Evolutionary conservation across 768 basidiomycete species (phyloP), one percentile per base, ranked within the genome.

Genomic region (Pleurotus ostreatus): DNA sequence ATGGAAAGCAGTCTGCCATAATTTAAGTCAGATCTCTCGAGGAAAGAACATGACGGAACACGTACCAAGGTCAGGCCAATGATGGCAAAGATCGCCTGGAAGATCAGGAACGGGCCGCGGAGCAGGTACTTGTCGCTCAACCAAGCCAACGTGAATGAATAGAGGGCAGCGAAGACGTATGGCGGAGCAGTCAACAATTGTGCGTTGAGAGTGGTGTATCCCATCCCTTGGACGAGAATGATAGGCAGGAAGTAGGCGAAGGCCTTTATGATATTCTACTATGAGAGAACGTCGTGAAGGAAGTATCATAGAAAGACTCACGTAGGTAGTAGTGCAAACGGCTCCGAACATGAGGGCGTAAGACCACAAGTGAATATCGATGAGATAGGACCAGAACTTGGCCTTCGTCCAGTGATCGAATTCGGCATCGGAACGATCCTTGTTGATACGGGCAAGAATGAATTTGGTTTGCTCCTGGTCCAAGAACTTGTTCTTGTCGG

Each of bases 371-470:
- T 67, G 66, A 64, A 71, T 72, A 58, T 77, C 74, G 22, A 63
- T 55, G 9, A 76, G 58, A 56, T 74, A 71, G 46, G 65, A 63
- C 45, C 69, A 13, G 22, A 76, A 56, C 55, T 73, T 74, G 12
- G 47, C 23, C 30, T 46, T 26, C 1, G 67, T 72, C 53, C 74
- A 64, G 18, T 68, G 37, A 58, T 75, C 73, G 0, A 72, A 68
- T 23, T 74, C 51, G 47, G 73, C 66, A 58, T 76, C 74, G 4
- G 71, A 70, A 44, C 73, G 65, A 61, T 75, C 74, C n/a, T 63
- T 64, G 59, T 72, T 66, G 23, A 74, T 66, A 13, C 75, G 70
- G 47, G 63, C 64, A 22, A 75, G 56, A 43, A 73, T 52, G 55
- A 37, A 53, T 12, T 37, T 23, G 38, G 73, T 74, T 55, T 76